Evolutionary conservation across 108 stramenopile species (phyloP).

Genomic region (Pseudonitzschia pungens): DNA sequence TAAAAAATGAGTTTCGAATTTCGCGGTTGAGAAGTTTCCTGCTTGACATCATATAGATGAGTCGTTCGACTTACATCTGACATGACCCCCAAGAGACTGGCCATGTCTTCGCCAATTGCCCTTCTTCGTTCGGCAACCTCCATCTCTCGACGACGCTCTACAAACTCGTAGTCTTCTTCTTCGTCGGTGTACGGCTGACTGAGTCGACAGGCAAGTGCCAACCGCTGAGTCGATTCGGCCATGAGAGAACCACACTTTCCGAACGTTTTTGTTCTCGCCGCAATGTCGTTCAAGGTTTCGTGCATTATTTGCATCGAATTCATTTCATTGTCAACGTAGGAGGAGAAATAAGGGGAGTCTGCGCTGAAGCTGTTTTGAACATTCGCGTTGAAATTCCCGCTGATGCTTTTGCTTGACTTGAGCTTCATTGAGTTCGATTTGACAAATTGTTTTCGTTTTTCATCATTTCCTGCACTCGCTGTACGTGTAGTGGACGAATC

Average conservation of each 20-base stretch:
- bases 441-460: not conserved
- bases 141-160: constrained; percentile 14
- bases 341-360: constrained; percentile 80
- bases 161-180: constrained; percentile 28
- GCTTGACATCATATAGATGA: not conserved
- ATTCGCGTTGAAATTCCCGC: constrained; percentile 13
- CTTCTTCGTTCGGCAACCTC: constrained; percentile 42
- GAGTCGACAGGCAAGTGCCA: constrained; percentile 69
- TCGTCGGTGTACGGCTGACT: constrained; percentile 33
- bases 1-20: constrained; percentile 6
- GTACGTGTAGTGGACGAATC: not conserved
- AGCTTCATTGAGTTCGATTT: constrained; percentile 9
- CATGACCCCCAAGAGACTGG: constrained; percentile 47
- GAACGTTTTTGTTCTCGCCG: constrained; percentile 75
- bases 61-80: constrained; percentile 51
- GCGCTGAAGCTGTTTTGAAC: constrained; percentile 68
- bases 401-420: not conserved
- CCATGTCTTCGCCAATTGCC: constrained; percentile 77
- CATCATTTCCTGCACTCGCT: not conserved
- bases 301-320: constrained; percentile 62
- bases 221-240: constrained; percentile 78
- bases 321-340: constrained; percentile 81
- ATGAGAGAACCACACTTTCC: constrained; percentile 79
- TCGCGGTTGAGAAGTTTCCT: not conserved
- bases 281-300: constrained; percentile 75